Percentiles rank a stretch among this genome's conserved stretches.
phyloP scores from a whole-genome alignment of 169 alveolate genomes.

The Plasmodium vivax region DNA sequence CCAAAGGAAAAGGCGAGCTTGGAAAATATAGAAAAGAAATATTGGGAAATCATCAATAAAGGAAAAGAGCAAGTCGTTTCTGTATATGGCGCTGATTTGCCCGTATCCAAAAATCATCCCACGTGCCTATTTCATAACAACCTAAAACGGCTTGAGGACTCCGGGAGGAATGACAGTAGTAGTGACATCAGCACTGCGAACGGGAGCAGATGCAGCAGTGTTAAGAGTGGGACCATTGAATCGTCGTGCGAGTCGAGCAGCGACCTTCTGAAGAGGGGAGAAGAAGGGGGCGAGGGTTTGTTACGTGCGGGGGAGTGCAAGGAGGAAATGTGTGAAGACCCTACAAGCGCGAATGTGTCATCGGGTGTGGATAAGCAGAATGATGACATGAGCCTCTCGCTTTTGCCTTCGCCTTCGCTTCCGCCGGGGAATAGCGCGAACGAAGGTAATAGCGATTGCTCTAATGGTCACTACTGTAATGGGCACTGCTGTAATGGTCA shows the following conservation, averaged over 20 bases:
- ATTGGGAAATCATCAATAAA: constrained; percentile 78
- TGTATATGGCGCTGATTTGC: constrained; percentile 83
- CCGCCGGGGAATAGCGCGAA: neutral
- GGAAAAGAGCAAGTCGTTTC: constrained; percentile 75
- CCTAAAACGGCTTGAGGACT: neutral
- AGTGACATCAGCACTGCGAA: neutral
- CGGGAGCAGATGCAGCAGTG: neutral
- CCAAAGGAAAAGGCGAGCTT: neutral
- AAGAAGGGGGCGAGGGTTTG: neutral
- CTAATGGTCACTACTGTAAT: neutral
- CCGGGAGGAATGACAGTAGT: neutral
- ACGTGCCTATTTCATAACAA: constrained; percentile 35
- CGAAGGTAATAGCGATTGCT: neutral
- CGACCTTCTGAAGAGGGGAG: neutral
- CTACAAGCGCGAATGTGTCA: neutral
- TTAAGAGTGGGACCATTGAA: neutral
- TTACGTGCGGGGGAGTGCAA: neutral
- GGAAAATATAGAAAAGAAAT: constrained; percentile 75
- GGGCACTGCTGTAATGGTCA: neutral
- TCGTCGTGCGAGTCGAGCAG: neutral
- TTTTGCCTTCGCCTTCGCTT: neutral
- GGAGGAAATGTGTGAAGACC: neutral
- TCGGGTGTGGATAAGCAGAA: neutral
- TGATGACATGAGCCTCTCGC: neutral
- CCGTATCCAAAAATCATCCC: constrained; percentile 74